A percentile compares a stretch with the other conserved stretches of the same genome.
Conservation (phyloP, 2,329 filamentous ascomycete genomes). For the Fusarium sp. region DNA sequence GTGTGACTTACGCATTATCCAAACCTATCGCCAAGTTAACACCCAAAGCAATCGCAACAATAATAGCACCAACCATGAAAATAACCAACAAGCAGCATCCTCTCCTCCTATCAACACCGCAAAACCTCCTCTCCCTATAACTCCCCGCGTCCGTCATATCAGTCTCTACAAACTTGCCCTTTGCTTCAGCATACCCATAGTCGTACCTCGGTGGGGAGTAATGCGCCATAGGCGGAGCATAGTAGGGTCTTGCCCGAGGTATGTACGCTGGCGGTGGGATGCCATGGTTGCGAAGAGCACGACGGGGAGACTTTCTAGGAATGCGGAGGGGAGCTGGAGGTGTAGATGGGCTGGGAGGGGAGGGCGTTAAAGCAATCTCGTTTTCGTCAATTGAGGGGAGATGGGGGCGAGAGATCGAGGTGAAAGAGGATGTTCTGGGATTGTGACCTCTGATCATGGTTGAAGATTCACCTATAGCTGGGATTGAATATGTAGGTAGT, state of each 20-base stretch:
- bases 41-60: constrained; percentile 52
- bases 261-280: constrained; percentile 45
- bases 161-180: constrained; percentile 30
- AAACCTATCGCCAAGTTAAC: constrained; percentile 56
- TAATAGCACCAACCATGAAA: constrained; percentile 45
- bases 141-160: constrained; percentile 22
- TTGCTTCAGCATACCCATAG: constrained; percentile 36
- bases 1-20: constrained; percentile 49
- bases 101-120: constrained; percentile 22
- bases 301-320: constrained; percentile 45
- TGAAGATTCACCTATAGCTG: neutral
- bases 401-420: constrained; percentile 44
- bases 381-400: constrained; percentile 55
- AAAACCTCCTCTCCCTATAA: constrained; percentile 12
- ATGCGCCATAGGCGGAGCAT: constrained; percentile 24
- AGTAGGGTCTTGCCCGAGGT: constrained; percentile 25
- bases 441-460: constrained; percentile 38
- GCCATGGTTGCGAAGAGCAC: constrained; percentile 25
- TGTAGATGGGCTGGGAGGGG: constrained; percentile 34
- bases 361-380: constrained; percentile 41
- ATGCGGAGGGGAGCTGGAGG: constrained; percentile 43
- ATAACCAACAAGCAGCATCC: constrained; percentile 51
- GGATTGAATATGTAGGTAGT: neutral
- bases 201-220: constrained; percentile 39
- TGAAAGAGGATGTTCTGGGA: constrained; percentile 23